These are phyloP conservation scores for Venturia pyrina DNA, from an alignment of 2,329 filamentous ascomycete species.

Conservation along the genomic window DNA sequence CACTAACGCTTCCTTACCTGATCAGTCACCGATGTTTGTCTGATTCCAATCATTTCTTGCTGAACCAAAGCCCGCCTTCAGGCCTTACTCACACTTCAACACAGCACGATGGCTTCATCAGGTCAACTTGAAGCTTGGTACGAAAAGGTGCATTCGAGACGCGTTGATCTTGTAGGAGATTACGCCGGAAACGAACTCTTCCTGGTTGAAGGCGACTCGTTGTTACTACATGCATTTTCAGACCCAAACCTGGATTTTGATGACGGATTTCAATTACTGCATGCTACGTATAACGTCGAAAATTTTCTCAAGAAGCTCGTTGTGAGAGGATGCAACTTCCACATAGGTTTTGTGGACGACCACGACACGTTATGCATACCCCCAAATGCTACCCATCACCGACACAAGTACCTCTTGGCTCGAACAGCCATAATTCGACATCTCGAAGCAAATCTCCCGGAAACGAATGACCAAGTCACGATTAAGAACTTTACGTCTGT, in stretches of 20 bases:
- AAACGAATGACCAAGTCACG: constrained; percentile 30
- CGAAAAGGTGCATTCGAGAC: constrained; percentile 31
- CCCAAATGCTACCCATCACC: constrained; percentile 22
- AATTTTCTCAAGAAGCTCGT: constrained; percentile 50
- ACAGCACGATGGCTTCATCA: neutral
- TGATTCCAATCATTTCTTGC: neutral
- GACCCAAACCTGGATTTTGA: constrained; percentile 54
- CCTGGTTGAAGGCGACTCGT: constrained; percentile 61
- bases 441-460: constrained; percentile 37
- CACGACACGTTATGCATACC: constrained; percentile 49
- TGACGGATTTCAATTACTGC: constrained; percentile 59
- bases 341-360: constrained; percentile 58
- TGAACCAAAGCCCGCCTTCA: neutral
- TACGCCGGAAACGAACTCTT: constrained; percentile 67
- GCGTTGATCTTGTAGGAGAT: constrained; percentile 55
- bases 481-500: constrained; percentile 40
- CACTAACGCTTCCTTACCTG: constrained; percentile 2
- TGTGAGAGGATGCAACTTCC: constrained; percentile 58
- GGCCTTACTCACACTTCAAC: neutral
- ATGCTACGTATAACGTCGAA: constrained; percentile 61
- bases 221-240: constrained; percentile 56
- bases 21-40: neutral
- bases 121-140: constrained; percentile 25
- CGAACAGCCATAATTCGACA: constrained; percentile 57
- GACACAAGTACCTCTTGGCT: constrained; percentile 49